A percentile compares a stretch with the other conserved stretches of the same genome.
phyloP scores from a whole-genome alignment of 371 early-diverging fungal species.

The Antonospora locustae region DNA sequence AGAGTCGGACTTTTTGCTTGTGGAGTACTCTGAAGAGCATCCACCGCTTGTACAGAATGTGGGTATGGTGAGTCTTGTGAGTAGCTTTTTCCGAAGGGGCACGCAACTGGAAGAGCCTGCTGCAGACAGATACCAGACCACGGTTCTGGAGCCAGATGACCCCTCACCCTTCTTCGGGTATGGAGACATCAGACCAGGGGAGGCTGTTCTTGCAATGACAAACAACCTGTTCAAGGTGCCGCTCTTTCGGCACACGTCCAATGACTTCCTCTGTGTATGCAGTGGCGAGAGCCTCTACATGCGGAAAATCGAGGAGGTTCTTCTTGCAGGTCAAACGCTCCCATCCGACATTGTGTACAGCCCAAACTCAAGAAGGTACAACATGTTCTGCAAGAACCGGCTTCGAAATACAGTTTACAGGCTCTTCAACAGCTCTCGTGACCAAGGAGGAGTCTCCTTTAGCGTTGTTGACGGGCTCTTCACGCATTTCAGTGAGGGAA shows the following conservation, averaged over 20 bases:
- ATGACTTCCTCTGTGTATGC: slow-evolving; percentile 61
- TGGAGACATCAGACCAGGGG: slow-evolving; percentile 72
- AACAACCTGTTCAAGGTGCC: slow-evolving; percentile 93
- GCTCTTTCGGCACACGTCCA: slow-evolving; percentile 65
- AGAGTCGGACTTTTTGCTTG: slow-evolving; percentile 63
- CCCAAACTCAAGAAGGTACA: slow-evolving; percentile 85
- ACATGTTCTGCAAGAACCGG: slow-evolving; percentile 72
- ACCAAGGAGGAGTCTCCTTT: too few relatives aligned
- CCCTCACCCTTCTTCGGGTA: slow-evolving; percentile 78
- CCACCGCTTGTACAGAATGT: slow-evolving; percentile 81
- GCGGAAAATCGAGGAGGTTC: slow-evolving; percentile 67
- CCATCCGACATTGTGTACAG: slow-evolving; percentile 84
- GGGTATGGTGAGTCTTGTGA: slow-evolving; percentile 87
- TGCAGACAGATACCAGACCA: slow-evolving; percentile 15
- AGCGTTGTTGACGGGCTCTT: slow-evolving; percentile 53
- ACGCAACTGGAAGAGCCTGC: slow-evolving; percentile 40
- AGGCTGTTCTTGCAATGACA: slow-evolving; percentile 67
- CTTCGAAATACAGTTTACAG: slow-evolving; percentile 62
- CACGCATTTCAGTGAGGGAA: slow-evolving; percentile 54
- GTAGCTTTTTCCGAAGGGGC: slow-evolving; percentile 84
- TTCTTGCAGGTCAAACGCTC: slow-evolving; percentile 84
- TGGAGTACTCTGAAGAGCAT: slow-evolving; percentile 91
- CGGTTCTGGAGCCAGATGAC: slow-evolving; percentile 76
- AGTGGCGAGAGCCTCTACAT: slow-evolving; percentile 64
- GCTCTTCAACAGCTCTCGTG: slow-evolving; percentile 58